Conservation (phyloP, 805 yeast species). For the Ogataea paraovalis region DNA sequence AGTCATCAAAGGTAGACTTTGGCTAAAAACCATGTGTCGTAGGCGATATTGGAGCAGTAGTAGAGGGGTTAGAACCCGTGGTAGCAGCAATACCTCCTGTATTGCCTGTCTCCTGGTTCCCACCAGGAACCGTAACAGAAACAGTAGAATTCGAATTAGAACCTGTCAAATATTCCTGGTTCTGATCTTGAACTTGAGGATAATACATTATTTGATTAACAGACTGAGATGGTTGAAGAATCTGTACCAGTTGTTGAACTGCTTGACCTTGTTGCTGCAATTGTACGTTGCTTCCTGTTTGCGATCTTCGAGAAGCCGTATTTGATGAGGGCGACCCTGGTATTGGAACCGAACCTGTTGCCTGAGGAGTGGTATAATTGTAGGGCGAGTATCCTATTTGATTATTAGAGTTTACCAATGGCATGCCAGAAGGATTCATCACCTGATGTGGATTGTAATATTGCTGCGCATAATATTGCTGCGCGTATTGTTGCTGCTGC, state of each 20-base stretch:
- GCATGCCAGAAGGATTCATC: not conserved
- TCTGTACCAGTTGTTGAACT: not conserved
- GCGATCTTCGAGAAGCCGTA: not conserved
- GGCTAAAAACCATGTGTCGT: not conserved
- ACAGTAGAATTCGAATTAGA: not conserved
- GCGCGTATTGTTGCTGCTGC: conserved; percentile 2
- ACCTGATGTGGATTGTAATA: not conserved
- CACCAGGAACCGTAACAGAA: not conserved
- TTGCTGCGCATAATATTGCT: conserved; percentile 4
- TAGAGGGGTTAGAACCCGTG: not conserved
- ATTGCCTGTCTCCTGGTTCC: not conserved
- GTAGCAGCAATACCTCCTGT: not conserved
- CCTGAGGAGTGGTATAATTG: not conserved
- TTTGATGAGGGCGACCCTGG: not conserved
- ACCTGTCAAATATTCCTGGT: not conserved
- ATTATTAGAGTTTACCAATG: not conserved
- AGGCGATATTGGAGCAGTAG: not conserved
- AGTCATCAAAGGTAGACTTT: too few relatives aligned
- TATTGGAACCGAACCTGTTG: not conserved
- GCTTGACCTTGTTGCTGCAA: not conserved
- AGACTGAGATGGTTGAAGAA: not conserved
- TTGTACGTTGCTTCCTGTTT: not conserved
- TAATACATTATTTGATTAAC: not conserved
- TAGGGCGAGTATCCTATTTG: not conserved
- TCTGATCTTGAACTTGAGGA: not conserved